Evolutionary conservation across 179 eudicot genomes (phyloP), one percentile per base, ranked within the genome.

Genomic region (Corrigiola litoralis): DNA sequence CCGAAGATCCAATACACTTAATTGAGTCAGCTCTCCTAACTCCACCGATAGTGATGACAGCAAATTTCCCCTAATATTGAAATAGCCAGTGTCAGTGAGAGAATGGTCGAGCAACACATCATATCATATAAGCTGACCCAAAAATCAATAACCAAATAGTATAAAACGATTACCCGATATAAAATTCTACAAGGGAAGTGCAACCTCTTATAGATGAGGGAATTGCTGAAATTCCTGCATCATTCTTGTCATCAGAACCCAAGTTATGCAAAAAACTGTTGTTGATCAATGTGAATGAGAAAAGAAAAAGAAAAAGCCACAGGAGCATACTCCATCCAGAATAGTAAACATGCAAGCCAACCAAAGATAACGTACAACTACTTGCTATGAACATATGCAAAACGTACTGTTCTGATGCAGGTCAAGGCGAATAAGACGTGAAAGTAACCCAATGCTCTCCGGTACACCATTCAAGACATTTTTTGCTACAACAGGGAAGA

Each of bases 1-100:
- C 67, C 81, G 95, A 77, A 94, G 95, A 85, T 90, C 97, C 23
- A 94, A 80, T 48, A 89, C 85, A 74, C 99, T 96, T 60, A 94
- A 69, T 24, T 76, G 72, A 52, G 87, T 70, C 77, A 94, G 87
- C 66, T 79, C 83, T 62, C 97, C 90, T 31, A 91, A 72, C 81
- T 85, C 96, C 50, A 72, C 62, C 24, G 99, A 95, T 61, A 94
- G 75, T 17, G 95, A 83, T 51, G 88, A 68, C 75, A 94, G 51
- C 65, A 71, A 16, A 80, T 94, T 94, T 79, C 73, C 85, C 82
- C 99, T 94, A 73, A 54, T 51, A 47, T 51, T 60, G 42, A 63
- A 71, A 46, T 4, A 17, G 37, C 54, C 57, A 31, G 14, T 20
- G 54, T 52, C 45, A 37, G 60, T 14, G 17, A 33, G 21, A 42